phyloP scores from a whole-genome alignment of 2,329 filamentous ascomycete genomes.

The Xylariaceae sp. region DNA sequence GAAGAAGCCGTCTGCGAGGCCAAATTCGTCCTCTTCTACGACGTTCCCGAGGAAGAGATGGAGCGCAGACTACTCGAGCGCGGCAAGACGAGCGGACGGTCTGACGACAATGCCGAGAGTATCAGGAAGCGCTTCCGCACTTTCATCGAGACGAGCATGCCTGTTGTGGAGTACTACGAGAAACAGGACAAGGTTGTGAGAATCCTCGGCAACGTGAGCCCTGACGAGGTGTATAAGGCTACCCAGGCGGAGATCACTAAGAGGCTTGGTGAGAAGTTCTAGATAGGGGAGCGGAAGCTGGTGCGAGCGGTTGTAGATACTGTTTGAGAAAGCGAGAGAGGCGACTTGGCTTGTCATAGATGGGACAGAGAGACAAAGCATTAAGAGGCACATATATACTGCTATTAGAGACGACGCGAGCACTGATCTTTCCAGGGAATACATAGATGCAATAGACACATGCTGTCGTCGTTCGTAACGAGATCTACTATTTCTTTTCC shows the following conservation, averaged over 20 bases:
- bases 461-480: too few species aligned
- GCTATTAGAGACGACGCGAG: too few species aligned
- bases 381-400: too few species aligned
- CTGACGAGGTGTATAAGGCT: constrained; percentile 59
- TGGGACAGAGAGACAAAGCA: too few species aligned
- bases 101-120: constrained; percentile 91
- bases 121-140: constrained; percentile 96
- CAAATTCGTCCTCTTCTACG: constrained; percentile 86
- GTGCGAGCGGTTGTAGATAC: not conserved
- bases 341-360: too few species aligned
- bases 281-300: not conserved
- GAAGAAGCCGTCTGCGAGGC: constrained; percentile 84
- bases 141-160: constrained; percentile 96
- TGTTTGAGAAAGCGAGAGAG: too few species aligned
- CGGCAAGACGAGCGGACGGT: constrained; percentile 86
- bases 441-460: too few species aligned
- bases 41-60: constrained; percentile 90
- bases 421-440: too few species aligned
- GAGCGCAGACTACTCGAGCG: constrained; percentile 78
- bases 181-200: constrained; percentile 75
- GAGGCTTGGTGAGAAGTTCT: constrained; percentile 46
- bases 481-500: too few species aligned
- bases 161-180: constrained; percentile 84
- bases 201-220: constrained; percentile 66
- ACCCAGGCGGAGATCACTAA: constrained; percentile 51